Base-by-base conservation (phyloP, 148 eudicot species). In the Rhododendron kiyosumense region DNA sequence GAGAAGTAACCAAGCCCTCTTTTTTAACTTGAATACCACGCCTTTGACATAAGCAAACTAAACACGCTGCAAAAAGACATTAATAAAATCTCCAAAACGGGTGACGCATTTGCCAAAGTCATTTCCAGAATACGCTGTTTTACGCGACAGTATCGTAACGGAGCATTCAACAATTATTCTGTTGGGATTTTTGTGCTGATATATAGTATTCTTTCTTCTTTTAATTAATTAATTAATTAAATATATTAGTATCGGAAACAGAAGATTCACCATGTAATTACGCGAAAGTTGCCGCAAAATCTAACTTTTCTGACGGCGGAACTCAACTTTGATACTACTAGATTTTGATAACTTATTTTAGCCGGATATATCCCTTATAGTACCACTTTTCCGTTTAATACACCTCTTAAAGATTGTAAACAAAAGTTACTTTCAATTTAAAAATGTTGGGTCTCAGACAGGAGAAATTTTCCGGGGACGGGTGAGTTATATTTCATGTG, bases 281-380 rank as follows among this genome's bases (percentile, higher is more conserved):
- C 38, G 38, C 12, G 36, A 86, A 86, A 81, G 84, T 67, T 34
- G 84, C 74, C 48, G 49, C 84, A 15, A 67, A 49, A 86, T 86
- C 85, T 61, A 57, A 38, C 84, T 85, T 85, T 85, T 85, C 84
- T 80, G 51, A 38, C 81, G 65, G 83, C 59, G 32, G 30, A 82
- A 82, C 84, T 82, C 65, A 30, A 12, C n/a, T 34, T 41, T 10
- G 14, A 73, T 61, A 20, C 34, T 32, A 32, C 34, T n/a, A n/a
- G 7, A 38, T 38, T 45, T 79, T 79, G 30, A 79, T 78, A 32
- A 18, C 61, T 24, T 46, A 28, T 36, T 36, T 1, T 36, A 36
- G 2, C 38, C 34, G 34, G 34, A 32, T n/a, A n/a, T n/a, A n/a
- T 32, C 34, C 34, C 34, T 32, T 32, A 1, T 32, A 45, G 51